A percentile compares a stretch with the other conserved stretches of the same genome.
Evolutionary conservation across 768 basidiomycete genomes (phyloP).

Genomic region (Suillus fuscotomentosus): DNA sequence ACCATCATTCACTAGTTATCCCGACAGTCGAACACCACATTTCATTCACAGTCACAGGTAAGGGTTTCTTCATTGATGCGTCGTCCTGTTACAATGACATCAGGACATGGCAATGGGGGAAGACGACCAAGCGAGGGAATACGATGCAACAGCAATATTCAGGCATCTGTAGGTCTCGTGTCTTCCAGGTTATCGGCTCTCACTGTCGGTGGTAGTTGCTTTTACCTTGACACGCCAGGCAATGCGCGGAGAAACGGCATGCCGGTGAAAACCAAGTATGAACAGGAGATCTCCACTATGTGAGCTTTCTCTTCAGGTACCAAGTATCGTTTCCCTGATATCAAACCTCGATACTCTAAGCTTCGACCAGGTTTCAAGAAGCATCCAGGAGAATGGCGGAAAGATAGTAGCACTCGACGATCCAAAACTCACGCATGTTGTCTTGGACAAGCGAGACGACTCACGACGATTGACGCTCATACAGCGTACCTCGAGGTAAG

Average conservation of each 20-base stretch:
- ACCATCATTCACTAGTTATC: neutral
- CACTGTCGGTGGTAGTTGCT: constrained; percentile 50
- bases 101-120: constrained; percentile 70
- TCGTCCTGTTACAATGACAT: neutral
- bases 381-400: constrained; percentile 73
- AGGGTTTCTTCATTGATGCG: neutral
- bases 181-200: neutral
- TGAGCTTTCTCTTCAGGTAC: constrained; percentile 26
- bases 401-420: constrained; percentile 65
- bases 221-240: constrained; percentile 82
- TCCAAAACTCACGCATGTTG: constrained; percentile 81
- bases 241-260: constrained; percentile 72
- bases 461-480: constrained; percentile 71
- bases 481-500: constrained; percentile 69
- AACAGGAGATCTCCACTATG: constrained; percentile 53
- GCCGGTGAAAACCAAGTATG: constrained; percentile 50
- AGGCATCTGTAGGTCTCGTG: constrained; percentile 66
- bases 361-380: constrained; percentile 47
- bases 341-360: constrained; percentile 36
- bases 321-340: neutral
- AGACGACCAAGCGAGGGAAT: constrained; percentile 64
- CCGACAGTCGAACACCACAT: constrained; percentile 1
- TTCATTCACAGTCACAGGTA: constrained; percentile 10
- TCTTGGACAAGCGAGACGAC: constrained; percentile 81
- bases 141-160: constrained; percentile 80